Conservation (phyloP, 352 stramenopile species). For the Thalassiosira sp. region DNA sequence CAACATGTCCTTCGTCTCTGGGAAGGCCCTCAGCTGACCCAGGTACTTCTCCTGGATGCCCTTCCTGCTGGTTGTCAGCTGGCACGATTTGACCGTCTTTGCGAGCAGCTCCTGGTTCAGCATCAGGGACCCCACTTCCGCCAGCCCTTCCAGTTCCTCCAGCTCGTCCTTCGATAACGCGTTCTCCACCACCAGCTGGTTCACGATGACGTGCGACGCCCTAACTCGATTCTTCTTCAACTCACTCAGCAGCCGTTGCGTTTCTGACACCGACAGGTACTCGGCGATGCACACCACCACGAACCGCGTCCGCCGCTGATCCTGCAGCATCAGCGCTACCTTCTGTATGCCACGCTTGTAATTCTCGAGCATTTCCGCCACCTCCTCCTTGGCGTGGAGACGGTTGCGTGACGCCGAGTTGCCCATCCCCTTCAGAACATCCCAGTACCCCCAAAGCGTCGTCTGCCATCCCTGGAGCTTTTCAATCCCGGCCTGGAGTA, state of each 20-base stretch:
- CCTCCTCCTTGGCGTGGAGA: constrained; percentile 32
- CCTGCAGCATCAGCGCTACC: constrained; percentile 53
- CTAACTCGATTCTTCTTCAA: constrained; percentile 48
- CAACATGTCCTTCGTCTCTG: constrained; percentile 40
- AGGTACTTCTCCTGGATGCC: constrained; percentile 55
- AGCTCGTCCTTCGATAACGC: constrained; percentile 38
- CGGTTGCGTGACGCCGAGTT: constrained; percentile 27
- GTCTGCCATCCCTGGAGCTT: constrained; percentile 62
- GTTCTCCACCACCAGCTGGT: constrained; percentile 41
- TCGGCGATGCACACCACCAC: constrained; percentile 78
- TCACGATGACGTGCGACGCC: constrained; percentile 44
- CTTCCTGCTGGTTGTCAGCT: constrained; percentile 43
- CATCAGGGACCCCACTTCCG: constrained; percentile 41
- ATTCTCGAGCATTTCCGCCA: constrained; percentile 48
- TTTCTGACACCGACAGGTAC: constrained; percentile 55
- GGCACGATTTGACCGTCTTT: constrained; percentile 50
- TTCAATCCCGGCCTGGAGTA: constrained; percentile 74
- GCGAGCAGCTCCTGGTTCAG: constrained; percentile 36
- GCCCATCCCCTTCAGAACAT: constrained; percentile 43
- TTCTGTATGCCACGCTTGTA: constrained; percentile 56
- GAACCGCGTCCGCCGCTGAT: constrained; percentile 71
- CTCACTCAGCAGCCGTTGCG: constrained; percentile 35
- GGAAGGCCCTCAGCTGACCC: constrained; percentile 36
- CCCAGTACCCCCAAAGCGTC: constrained; percentile 51
- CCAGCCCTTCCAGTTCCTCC: constrained; percentile 40